Conservation (phyloP, 2,329 filamentous ascomycete genomes). For the Diaporthe sp. region DNA sequence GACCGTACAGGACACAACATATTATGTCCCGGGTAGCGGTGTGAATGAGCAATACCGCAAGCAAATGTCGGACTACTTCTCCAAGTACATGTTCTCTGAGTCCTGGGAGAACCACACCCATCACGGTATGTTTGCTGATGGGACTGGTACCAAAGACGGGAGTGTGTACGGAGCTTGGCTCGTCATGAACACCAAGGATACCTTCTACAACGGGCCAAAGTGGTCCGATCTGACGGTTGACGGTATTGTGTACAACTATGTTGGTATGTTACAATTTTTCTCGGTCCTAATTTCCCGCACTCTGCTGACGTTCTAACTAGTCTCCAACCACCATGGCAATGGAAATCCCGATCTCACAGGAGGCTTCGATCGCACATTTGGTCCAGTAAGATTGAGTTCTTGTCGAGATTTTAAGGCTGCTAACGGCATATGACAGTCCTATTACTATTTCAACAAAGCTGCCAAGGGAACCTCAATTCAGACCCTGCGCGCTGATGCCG, state of each 20-base stretch:
- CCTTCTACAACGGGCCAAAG: slow-evolving; percentile 71
- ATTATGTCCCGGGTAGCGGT: slow-evolving; percentile 66
- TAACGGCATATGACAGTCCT: slow-evolving; percentile 52
- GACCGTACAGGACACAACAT: slow-evolving; percentile 72
- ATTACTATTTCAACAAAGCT: slow-evolving; percentile 73
- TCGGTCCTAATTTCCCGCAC: background rate
- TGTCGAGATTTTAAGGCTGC: slow-evolving; percentile 12
- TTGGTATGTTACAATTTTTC: slow-evolving; percentile 34
- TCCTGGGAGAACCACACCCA: slow-evolving; percentile 69
- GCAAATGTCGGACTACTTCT: slow-evolving; percentile 71
- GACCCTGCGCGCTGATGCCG: slow-evolving; percentile 65
- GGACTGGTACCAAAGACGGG: slow-evolving; percentile 59
- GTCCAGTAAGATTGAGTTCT: slow-evolving; percentile 53
- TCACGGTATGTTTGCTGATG: slow-evolving; percentile 61
- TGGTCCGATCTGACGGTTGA: slow-evolving; percentile 74
- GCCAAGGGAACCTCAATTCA: slow-evolving; percentile 58
- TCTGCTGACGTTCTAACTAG: slow-evolving; percentile 44
- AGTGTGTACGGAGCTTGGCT: slow-evolving; percentile 71
- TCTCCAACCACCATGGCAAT: slow-evolving; percentile 73
- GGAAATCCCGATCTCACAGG: slow-evolving; percentile 74
- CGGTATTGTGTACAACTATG: slow-evolving; percentile 75
- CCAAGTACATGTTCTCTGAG: slow-evolving; percentile 74
- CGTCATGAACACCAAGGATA: slow-evolving; percentile 73
- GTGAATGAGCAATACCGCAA: slow-evolving; percentile 67
- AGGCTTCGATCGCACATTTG: slow-evolving; percentile 75